Conservation (phyloP, 139 green algal genomes). For the Tetraselmis chui region DNA sequence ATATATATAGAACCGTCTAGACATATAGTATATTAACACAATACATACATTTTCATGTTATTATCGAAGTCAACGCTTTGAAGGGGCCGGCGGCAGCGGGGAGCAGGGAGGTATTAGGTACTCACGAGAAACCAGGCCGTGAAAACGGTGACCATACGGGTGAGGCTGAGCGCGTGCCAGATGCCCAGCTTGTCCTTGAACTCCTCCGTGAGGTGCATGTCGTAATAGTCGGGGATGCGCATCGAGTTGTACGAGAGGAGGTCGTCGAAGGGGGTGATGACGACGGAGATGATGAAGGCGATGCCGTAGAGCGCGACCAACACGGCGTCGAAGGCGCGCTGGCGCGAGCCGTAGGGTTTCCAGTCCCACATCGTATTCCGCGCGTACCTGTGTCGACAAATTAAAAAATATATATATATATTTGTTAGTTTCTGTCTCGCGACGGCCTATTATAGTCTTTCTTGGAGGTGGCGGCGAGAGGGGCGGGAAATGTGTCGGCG, state of each 20-base stretch:
- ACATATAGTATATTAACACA: too few relatives aligned
- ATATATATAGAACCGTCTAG: too few relatives aligned
- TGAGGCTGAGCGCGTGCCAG: neutral
- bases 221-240: neutral
- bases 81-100: too few relatives aligned
- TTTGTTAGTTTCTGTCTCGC: too few relatives aligned
- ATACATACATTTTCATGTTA: too few relatives aligned
- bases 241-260: neutral
- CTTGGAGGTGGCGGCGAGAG: neutral
- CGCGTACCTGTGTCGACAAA: neutral
- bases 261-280: neutral
- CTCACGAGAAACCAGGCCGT: neutral
- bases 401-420: too few relatives aligned
- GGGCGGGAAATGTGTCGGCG: neutral
- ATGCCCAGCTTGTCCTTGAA: neutral
- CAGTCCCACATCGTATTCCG: neutral
- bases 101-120: too few relatives aligned
- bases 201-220: neutral
- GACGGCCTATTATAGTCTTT: too few relatives aligned
- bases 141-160: neutral
- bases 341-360: neutral
- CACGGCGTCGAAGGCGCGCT: neutral
- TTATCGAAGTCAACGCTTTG: too few relatives aligned
- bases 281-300: neutral
- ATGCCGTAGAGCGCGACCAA: neutral